Conservation (phyloP, 2,329 filamentous ascomycete genomes). For the Dichotomopilus funicola region DNA sequence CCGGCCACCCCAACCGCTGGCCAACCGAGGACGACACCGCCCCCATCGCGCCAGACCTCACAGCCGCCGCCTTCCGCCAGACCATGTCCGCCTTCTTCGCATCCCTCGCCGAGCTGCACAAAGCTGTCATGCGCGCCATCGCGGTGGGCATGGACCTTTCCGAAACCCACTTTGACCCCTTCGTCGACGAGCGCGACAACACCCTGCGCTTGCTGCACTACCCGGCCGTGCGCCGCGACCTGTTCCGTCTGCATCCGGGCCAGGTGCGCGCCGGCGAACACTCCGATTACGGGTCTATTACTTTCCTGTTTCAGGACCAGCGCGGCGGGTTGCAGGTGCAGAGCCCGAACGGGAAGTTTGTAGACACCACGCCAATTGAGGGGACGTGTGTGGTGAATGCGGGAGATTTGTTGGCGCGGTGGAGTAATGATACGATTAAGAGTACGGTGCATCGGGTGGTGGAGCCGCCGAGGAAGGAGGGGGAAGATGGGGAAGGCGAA, state of each 20-base stretch:
- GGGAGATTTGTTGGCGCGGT: constrained; percentile 76
- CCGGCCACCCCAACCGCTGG: constrained; percentile 70
- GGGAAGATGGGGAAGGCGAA: constrained; percentile 16
- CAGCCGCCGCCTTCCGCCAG: constrained; percentile 51
- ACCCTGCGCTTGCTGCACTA: constrained; percentile 72
- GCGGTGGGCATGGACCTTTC: constrained; percentile 68
- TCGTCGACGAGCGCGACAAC: constrained; percentile 63
- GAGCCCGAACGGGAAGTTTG: constrained; percentile 68
- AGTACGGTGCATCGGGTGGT: constrained; percentile 87
- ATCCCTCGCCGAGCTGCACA: constrained; percentile 67
- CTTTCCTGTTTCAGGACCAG: constrained; percentile 55
- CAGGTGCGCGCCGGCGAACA: constrained; percentile 75
- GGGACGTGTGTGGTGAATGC: constrained; percentile 84
- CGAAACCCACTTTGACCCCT: constrained; percentile 68
- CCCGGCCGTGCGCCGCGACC: constrained; percentile 56
- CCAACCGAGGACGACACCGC: constrained; percentile 41
- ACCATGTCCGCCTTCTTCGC: constrained; percentile 69
- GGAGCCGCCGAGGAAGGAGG: constrained; percentile 57
- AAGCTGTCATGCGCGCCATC: constrained; percentile 75
- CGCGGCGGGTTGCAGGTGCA: constrained; percentile 52
- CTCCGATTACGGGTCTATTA: constrained; percentile 59
- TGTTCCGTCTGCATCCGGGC: constrained; percentile 60
- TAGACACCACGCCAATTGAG: constrained; percentile 75
- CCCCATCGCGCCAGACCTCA: background rate
- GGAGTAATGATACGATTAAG: constrained; percentile 88